phyloP scores from a whole-genome alignment of 768 basidiomycete genomes.

The Macrolepiota fuliginosa region DNA sequence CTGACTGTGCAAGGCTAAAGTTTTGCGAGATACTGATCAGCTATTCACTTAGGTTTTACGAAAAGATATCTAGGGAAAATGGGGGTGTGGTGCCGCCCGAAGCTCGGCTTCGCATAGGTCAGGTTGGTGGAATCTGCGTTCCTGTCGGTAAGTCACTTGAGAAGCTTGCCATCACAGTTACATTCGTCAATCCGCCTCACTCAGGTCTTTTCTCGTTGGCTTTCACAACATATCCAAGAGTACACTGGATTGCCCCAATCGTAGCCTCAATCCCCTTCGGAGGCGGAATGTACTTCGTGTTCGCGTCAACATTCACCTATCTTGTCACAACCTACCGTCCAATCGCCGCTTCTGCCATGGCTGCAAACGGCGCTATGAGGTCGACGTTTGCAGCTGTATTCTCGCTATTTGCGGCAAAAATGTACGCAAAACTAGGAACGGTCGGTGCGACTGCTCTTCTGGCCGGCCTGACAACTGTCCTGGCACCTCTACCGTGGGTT shows the following conservation, averaged over 20 bases:
- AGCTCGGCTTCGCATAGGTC: slow-evolving; percentile 59
- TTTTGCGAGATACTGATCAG: neutral
- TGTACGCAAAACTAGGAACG: slow-evolving; percentile 65
- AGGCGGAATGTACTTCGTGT: slow-evolving; percentile 60
- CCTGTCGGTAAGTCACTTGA: slow-evolving; percentile 52
- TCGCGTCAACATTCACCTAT: slow-evolving; percentile 70
- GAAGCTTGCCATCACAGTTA: slow-evolving; percentile 32
- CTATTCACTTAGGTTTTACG: slow-evolving; percentile 29
- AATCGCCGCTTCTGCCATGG: slow-evolving; percentile 66
- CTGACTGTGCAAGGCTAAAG: slow-evolving; percentile 11
- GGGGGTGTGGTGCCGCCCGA: slow-evolving; percentile 60
- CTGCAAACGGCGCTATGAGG: slow-evolving; percentile 61
- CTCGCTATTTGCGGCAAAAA: slow-evolving; percentile 62
- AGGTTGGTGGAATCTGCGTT: slow-evolving; percentile 64
- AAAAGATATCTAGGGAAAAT: slow-evolving; percentile 33
- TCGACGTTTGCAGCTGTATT: slow-evolving; percentile 62
- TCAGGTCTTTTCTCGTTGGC: slow-evolving; percentile 62
- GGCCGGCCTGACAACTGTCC: slow-evolving; percentile 60
- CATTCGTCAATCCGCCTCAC: no score
- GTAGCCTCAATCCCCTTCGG: slow-evolving; percentile 68
- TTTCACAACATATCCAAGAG: slow-evolving; percentile 43
- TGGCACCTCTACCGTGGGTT: slow-evolving; percentile 60
- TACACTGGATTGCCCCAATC: slow-evolving; percentile 69
- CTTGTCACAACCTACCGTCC: slow-evolving; percentile 67
- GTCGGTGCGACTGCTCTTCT: slow-evolving; percentile 71